Evolutionary conservation across 2,329 filamentous ascomycete species (phyloP).

Genomic region (Diplocarpon rosae): DNA sequence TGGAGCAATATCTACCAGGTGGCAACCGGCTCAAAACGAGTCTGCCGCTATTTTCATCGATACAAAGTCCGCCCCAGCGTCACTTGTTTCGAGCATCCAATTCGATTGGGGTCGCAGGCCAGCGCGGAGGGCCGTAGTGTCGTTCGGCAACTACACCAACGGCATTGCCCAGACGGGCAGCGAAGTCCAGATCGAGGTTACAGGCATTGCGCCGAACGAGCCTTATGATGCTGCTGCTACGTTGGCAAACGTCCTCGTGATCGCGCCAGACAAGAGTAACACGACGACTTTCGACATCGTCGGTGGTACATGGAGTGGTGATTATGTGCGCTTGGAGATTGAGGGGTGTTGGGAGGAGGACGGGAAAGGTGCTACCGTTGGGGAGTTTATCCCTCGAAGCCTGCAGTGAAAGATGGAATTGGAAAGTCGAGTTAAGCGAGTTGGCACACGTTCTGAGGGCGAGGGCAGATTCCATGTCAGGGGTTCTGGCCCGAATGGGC

Average conservation of each 20-base stretch:
- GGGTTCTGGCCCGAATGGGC: too few relatives aligned
- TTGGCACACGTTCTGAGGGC: too few relatives aligned
- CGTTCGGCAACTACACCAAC: slow-evolving; percentile 35
- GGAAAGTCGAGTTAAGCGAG: too few relatives aligned
- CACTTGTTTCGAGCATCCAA: slow-evolving; percentile 36
- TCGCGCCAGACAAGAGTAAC: slow-evolving; percentile 24
- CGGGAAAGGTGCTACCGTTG: slow-evolving; percentile 37
- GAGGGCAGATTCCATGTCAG: too few relatives aligned
- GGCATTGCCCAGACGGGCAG: slow-evolving; percentile 10
- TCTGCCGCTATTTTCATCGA: slow-evolving; percentile 46
- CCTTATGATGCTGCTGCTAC: slow-evolving; percentile 18
- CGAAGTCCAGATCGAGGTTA: slow-evolving; percentile 14
- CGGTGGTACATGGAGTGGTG: slow-evolving; percentile 23
- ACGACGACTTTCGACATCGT: slow-evolving; percentile 20
- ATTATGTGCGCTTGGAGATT: slow-evolving; percentile 32
- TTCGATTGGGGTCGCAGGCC: slow-evolving; percentile 52
- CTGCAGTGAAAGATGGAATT: too few relatives aligned
- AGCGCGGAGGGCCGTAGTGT: slow-evolving; percentile 40
- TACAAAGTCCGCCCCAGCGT: slow-evolving; percentile 29
- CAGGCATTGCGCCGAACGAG: slow-evolving; percentile 16
- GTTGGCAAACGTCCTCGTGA: slow-evolving; percentile 5
- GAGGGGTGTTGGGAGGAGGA: slow-evolving; percentile 34
- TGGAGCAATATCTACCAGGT: slow-evolving; percentile 53
- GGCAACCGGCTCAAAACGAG: slow-evolving; percentile 47
- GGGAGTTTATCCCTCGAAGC: slow-evolving; percentile 33